Percentiles rank a stretch among this genome's conserved stretches.
Evolutionary conservation across 139 green algal genomes (phyloP).

Genomic region (Choricystis sp.): DNA sequence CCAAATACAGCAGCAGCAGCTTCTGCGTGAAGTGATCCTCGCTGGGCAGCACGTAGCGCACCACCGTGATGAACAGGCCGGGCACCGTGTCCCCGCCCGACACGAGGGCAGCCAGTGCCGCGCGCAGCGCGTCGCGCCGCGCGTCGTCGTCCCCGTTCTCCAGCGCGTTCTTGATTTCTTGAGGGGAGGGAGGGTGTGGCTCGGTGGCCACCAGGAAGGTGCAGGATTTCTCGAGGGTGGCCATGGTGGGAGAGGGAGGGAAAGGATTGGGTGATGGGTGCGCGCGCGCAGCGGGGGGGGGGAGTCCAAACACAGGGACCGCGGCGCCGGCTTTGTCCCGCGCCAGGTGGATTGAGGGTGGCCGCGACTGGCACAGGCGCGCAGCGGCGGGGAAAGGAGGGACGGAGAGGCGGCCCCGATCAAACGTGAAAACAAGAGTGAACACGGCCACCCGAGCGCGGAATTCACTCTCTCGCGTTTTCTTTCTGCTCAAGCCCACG

Average conservation of each 20-base stretch:
- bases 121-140: conserved; percentile 89
- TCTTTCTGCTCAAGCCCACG: too few relatives aligned
- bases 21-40: conserved; percentile 98
- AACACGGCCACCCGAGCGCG: too few relatives aligned
- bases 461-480: too few relatives aligned
- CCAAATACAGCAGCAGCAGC: conserved; percentile 94
- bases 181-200: conserved; percentile 37
- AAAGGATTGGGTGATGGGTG: too few relatives aligned
- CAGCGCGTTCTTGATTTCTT: conserved; percentile 87
- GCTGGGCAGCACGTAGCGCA: conserved; percentile 93
- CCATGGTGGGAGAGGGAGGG: conserved; percentile 26
- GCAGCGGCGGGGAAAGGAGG: too few relatives aligned
- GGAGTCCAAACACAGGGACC: too few relatives aligned
- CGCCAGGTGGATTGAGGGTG: too few relatives aligned
- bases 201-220: conserved; percentile 90
- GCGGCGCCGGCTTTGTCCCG: too few relatives aligned
- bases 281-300: too few relatives aligned
- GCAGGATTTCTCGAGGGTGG: conserved; percentile 58
- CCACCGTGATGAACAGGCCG: conserved; percentile 96
- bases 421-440: too few relatives aligned
- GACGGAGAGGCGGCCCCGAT: too few relatives aligned
- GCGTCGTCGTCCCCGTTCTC: conserved; percentile 64
- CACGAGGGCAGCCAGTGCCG: conserved; percentile 81
- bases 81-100: conserved; percentile 90
- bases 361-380: too few relatives aligned